Evolutionary conservation across 345 rosid genomes (phyloP), one percentile per base, ranked within the genome.

Genomic region (Salix purpurea): DNA sequence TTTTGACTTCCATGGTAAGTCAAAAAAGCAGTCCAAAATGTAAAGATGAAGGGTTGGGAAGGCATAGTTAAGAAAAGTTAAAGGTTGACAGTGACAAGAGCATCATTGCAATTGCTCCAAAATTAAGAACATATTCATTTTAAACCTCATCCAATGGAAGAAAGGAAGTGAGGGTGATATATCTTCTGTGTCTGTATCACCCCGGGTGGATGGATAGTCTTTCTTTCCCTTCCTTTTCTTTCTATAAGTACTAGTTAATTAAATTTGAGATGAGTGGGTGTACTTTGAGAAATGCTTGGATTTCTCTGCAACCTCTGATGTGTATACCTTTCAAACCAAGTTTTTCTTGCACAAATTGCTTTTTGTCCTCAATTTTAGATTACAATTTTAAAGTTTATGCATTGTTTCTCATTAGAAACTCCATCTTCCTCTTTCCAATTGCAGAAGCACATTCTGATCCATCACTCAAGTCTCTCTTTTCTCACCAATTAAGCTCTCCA

Each of bases 381-480:
- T 42, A 50, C 52, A 56, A 32, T 60, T 77, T 37, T 6, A 18
- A 52, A 52, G n/a, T 67, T 76, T 10, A 36, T 73, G 36, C 13
- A 40, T 73, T 44, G 70, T 42, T n/a, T 73, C 71, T 73, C 18
- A 46, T 54, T 24, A n/a, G 73, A 65, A 52, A 40, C 60, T 68
- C 48, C 36, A 26, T 39, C 46, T 66, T 61, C 36, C 61, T 80
- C 44, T 83, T 65, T 76, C 69, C 71, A 34, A 65, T 76, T 80
- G 85, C 85, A 92, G 96, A 83, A 84, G 67, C 76, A 71, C 85
- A 77, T 67, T 83, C 80, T 19, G 81, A 84, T 48, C 86, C 84
- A n/a, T 85, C 85, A 30, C 61, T 84, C 37, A 83, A 86, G 80
- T 86, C 91, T 79, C 19, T 87, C 21, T 83, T 85, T 79, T 80